Base-by-base conservation (phyloP, 768 basidiomycete genomes). In the Leccinellum albellum region DNA sequence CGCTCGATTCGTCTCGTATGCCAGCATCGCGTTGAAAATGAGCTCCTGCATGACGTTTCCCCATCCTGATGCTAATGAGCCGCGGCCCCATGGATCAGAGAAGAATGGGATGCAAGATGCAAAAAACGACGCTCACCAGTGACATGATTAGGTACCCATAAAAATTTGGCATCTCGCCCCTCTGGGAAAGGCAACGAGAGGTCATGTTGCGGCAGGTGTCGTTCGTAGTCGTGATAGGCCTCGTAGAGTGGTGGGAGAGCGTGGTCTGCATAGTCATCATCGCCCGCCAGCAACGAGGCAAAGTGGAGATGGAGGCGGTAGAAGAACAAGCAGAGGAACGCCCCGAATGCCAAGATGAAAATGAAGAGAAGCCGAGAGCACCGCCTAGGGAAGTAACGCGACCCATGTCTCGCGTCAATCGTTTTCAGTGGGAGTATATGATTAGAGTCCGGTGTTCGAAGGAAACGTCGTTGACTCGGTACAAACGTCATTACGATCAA, bases 11-110 rank as follows among this genome's bases (percentile, higher is more conserved):
- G 81, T 66, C 2, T 70, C 64, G 49, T 78, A 74, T 0, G 83
- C 79, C 3, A 87, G 67, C 45, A 81, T 72, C 0, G 82, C 75
- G 49, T 80, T 78, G 48, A 85, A 61, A 4, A 86, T 52, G 56
- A 83, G 76, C 56, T 85, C 84, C 57, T 87, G 82, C 74, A 86
- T 73, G 9, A 69, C 75, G 53, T 87, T 87, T 3, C 84, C 85
- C 82, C 82, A 86, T 3, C 85, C 86, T 44, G 77, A 74, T 9
- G 64, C 82, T 82, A 9, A 56, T 12, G 15, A n/a, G 32, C 56
- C 6, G 64, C 29, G n/a, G 15, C 4, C 15, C 20, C 3, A 4
- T 6, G 7, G 24, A 23, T 1, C 26, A 31, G 1, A 28, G 1
- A 13, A 4, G 4, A 24, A n/a, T 42, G 13, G 12, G 20, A 42